Base-by-base conservation (phyloP, 345 rosid species). In the Aquilaria malaccensis region DNA sequence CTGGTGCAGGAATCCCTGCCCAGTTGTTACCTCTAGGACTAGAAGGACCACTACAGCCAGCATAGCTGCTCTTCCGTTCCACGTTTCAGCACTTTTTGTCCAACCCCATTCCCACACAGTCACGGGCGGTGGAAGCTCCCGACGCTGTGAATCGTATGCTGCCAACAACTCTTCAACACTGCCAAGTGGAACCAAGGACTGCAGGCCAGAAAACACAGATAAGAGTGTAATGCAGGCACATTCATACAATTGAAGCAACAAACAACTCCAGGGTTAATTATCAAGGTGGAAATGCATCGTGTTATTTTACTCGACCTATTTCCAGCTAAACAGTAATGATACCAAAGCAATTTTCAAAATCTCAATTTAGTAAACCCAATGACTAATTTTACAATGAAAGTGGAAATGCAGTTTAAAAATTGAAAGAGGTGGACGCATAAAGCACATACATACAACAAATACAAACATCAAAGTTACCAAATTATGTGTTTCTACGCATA, bases 1-100 rank as follows among this genome's bases (percentile, higher is more conserved):
- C 60, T 86, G 99, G 75, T 87, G 99, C 67, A 94, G 82, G 75
- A 94, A 84, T 11, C 99, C 97, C 71, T 94, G 69, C 30, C 99
- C 99, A 0, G 99, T 94, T 62, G 96, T 85, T 64, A 94, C 92
- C 75, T 94, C 97, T 0, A 94, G 82, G 57, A 86, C 81, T 85
- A 90, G 62, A 12, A 94, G 83, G 47, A 89, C 85, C 3, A 94
- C 76, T 61, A 89, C 97, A 29, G 95, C 97, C 56, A 94, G 70
- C 99, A 94, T 89, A 52, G 99, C 99, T 37, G 99, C 97, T 74
- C 99, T 79, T 57, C 99, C 97, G 14, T 94, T 94, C 99, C 99
- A 89, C 43, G 99, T 94, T 74, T 94, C 99, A 0, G 99, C 99
- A 76, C 99, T 94, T 80, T 72, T 87, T n/a, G 96, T 94, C 97